Conservation (phyloP, 768 basidiomycete species). For the Mycena galopus region DNA sequence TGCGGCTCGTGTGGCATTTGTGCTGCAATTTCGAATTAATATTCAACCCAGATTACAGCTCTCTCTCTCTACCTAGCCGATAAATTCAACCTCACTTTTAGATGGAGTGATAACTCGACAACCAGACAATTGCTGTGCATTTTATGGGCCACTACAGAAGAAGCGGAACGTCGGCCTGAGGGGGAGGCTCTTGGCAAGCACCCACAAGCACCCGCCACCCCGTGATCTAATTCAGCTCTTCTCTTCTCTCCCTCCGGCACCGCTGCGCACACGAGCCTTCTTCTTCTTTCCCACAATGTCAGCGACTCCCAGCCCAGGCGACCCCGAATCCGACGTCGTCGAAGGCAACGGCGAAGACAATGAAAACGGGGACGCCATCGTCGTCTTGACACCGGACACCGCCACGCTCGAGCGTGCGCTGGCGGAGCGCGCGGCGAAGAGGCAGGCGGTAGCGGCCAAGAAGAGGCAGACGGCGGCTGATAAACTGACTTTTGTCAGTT, state of each 20-base stretch:
- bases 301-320: constrained; percentile 14
- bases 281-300: constrained; percentile 8
- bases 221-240: neutral
- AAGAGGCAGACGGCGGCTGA: constrained; percentile 11
- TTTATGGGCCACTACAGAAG: neutral
- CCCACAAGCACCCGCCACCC: neutral
- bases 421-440: constrained; percentile 29
- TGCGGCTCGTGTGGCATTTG: no score
- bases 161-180: neutral
- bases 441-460: neutral
- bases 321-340: neutral
- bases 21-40: no score
- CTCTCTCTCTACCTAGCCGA: no score
- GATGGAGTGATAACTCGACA: no score
- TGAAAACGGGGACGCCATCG: constrained; percentile 28
- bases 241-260: neutral
- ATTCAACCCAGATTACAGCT: no score
- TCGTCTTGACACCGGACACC: constrained; percentile 36
- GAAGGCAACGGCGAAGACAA: neutral
- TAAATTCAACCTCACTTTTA: no score
- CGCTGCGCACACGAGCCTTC: neutral
- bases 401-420: constrained; percentile 29
- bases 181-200: neutral
- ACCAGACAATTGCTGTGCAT: no score
- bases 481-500: constrained; percentile 21